Base-by-base conservation (phyloP, 176 grass and related monocot genomes). In the Eleusine coracana region DNA sequence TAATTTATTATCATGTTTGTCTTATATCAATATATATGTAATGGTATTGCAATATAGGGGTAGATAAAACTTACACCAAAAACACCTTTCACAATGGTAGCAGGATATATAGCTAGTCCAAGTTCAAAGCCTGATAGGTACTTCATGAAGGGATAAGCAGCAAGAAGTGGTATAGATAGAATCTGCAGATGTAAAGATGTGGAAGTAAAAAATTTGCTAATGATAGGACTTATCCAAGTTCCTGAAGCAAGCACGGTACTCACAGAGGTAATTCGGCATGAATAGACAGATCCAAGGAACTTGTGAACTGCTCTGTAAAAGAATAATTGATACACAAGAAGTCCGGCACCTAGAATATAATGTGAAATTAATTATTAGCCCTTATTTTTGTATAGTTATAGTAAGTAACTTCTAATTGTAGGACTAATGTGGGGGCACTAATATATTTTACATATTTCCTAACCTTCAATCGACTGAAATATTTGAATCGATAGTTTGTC, bases 261-360 rank as follows among this genome's bases (percentile, higher is more conserved):
- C 82, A 97, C 94, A 6, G 91, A 88, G 28, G 87, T 59, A 29
- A 67, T 58, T 39, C 88, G 83, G 0, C 21, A 63, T 74, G 85
- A 92, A 64, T 67, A 66, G 59, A 94, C 66, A 27, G 80, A 79
- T 82, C 92, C 89, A 0, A 92, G 42, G 18, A 83, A 49, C 64
- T 66, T 83, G 65, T 88, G 41, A n/a, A 92, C 46, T 29, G 55
- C 28, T 74, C 85, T 82, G 31, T 87, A 97, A 69, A 97, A 54
- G 69, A 92, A 80, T 13, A 94, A 64, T 75, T 97, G 94, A 90
- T 88, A 94, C 23, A 90, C 72, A 61, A 97, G 86, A 48, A 97
- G 92, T 54, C 83, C 72, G 44, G 70, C 87, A 89, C 92, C 94
- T 97, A 67, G 23, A 68, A 74, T 62, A 14, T 1, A 67, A 82